Evolutionary conservation across 73 alveolate species (phyloP).

Genomic region (Blepharisma stoltei): DNA sequence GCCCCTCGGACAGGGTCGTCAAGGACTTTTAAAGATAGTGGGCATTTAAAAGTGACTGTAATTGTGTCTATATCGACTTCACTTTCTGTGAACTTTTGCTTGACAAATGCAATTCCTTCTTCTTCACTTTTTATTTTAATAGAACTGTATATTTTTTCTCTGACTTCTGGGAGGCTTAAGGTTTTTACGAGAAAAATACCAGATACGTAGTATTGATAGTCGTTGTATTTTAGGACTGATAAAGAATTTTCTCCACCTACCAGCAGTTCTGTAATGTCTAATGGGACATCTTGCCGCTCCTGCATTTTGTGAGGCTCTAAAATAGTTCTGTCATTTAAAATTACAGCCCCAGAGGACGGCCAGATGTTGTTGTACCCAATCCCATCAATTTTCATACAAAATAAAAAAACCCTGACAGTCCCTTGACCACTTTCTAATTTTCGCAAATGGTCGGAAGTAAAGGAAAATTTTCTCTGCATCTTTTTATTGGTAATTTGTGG

Average conservation of each 20-base stretch:
- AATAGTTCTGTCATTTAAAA: not conserved
- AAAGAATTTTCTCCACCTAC: not conserved
- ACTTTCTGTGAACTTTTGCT: not conserved
- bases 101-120: not conserved
- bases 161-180: not conserved
- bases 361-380: slow-evolving; percentile 14
- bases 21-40: not conserved
- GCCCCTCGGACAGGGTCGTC: not conserved
- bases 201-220: not conserved
- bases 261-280: not conserved
- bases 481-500: not conserved
- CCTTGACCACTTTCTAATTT: not conserved
- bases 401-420: not conserved
- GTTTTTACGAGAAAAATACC: not conserved
- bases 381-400: not conserved
- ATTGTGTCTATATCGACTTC: not conserved
- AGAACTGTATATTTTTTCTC: not conserved
- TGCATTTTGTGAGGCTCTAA: not conserved
- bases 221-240: not conserved
- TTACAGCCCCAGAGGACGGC: not conserved
- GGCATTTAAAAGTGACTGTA: not conserved
- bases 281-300: not conserved
- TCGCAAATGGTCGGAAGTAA: not conserved
- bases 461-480: not conserved
- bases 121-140: not conserved